These are phyloP conservation scores for Calonectria ilicicola DNA, from an alignment of 2,329 filamentous ascomycete genomes.

Conservation along the genomic window DNA sequence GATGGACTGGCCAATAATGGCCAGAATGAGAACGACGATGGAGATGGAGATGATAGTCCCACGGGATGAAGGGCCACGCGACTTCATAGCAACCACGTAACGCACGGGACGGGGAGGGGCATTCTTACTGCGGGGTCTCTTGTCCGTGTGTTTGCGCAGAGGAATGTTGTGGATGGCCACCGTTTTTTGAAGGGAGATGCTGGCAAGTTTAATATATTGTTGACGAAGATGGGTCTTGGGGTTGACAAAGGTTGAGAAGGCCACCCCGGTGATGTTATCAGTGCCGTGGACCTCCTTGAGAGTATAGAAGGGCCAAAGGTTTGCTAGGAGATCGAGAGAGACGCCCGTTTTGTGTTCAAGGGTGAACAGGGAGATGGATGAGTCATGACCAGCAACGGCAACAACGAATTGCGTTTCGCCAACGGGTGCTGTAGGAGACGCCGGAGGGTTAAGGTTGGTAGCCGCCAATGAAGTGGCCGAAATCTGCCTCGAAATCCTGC, in stretches of 20 bases:
- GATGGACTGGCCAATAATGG: conserved; percentile 72
- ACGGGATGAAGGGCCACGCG: conserved; percentile 62
- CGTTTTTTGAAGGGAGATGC: conserved; percentile 83
- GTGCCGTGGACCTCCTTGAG: conserved; percentile 66
- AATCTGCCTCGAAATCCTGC: conserved; percentile 74
- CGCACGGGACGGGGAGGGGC: conserved; percentile 66
- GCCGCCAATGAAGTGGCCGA: conserved; percentile 84
- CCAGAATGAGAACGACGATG: conserved; percentile 69
- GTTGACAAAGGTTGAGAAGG: conserved; percentile 68
- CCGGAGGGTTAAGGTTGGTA: conserved; percentile 71
- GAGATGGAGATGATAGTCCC: conserved; percentile 66
- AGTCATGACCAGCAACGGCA: conserved; percentile 84
- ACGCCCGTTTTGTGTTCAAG: conserved; percentile 72
- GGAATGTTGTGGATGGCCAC: conserved; percentile 85
- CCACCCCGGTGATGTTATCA: conserved; percentile 68
- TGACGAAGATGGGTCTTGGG: conserved; percentile 58
- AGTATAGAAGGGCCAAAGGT: conserved; percentile 65
- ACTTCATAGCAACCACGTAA: conserved; percentile 75
- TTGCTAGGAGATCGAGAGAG: conserved; percentile 61
- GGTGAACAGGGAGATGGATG: conserved; percentile 82
- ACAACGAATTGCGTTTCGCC: conserved; percentile 82
- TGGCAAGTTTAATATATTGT: conserved; percentile 77
- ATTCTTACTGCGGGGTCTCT: conserved; percentile 49
- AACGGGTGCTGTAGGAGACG: conserved; percentile 61
- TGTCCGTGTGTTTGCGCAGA: conserved; percentile 62